Evolutionary conservation across 306 rosid species (phyloP).

Genomic region (Lagenaria siceraria): DNA sequence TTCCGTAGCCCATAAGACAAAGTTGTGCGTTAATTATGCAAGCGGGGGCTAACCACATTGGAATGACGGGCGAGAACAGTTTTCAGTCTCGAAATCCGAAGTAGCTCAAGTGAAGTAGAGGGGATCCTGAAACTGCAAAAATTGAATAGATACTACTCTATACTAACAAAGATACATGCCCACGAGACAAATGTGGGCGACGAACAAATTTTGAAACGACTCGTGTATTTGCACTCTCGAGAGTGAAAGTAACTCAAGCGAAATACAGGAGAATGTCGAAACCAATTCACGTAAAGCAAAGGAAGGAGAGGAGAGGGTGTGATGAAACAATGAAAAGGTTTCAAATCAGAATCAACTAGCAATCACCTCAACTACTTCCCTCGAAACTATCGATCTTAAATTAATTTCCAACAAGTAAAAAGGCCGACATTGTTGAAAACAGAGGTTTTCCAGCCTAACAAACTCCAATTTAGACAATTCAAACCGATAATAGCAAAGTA

Average conservation of each 20-base stretch:
- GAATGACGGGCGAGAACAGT: no score
- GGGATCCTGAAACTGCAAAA: not conserved
- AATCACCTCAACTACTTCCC: not conserved
- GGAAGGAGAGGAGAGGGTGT: not conserved
- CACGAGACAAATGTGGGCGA: not conserved
- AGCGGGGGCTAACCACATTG: not conserved
- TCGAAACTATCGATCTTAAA: constrained; percentile 2
- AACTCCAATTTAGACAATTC: not conserved
- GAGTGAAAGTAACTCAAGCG: not conserved
- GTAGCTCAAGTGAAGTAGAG: not conserved
- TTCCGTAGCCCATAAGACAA: not conserved
- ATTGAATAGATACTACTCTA: not conserved
- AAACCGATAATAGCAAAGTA: not conserved
- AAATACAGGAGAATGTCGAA: not conserved
- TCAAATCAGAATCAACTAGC: not conserved
- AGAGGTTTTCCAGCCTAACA: not conserved
- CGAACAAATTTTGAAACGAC: not conserved
- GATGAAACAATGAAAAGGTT: not conserved
- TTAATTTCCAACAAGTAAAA: not conserved
- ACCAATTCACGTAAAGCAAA: not conserved
- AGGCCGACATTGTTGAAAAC: constrained; percentile 4
- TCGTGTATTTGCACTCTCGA: not conserved
- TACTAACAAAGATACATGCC: not conserved
- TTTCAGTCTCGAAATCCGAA: no score
- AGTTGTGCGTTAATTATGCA: not conserved